Conservation (phyloP, 352 stramenopile genomes). For the Phytophthora syringae region DNA sequence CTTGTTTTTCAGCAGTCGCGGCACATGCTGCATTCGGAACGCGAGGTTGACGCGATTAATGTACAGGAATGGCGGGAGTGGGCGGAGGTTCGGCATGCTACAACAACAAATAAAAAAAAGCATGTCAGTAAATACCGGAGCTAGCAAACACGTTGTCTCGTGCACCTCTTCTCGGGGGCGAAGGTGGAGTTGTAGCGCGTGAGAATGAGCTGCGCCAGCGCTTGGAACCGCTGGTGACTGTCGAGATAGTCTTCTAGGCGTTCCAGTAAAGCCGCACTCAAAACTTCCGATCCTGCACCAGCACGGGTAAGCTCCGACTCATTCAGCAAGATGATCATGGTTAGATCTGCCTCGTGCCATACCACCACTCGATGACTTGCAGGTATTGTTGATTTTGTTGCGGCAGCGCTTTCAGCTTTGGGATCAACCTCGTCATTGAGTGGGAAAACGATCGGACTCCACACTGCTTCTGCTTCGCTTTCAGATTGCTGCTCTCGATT, state of each 20-base stretch:
- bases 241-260: conserved; percentile 37
- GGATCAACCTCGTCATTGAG: not conserved
- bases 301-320: not conserved
- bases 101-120: conserved; percentile 3
- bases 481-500: conserved; percentile 9
- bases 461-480: conserved; percentile 45
- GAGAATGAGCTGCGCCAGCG: conserved; percentile 45
- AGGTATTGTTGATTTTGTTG: not conserved
- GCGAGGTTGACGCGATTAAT: conserved; percentile 62
- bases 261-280: conserved; percentile 25
- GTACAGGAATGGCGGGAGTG: conserved; percentile 55
- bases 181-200: conserved; percentile 37
- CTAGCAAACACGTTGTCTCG: not conserved
- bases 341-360: conserved; percentile 64
- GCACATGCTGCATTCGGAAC: conserved; percentile 60
- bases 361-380: conserved; percentile 38
- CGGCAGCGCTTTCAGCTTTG: not conserved
- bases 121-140: not conserved
- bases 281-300: not conserved
- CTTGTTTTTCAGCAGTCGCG: conserved; percentile 57
- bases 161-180: conserved; percentile 34
- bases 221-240: conserved; percentile 37
- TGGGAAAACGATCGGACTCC: conserved; percentile 50
- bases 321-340: conserved; percentile 48
- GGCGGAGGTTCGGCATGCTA: conserved; percentile 30